Conservation (phyloP, 2,329 filamentous ascomycete species). For the Karstenula rhodostoma region DNA sequence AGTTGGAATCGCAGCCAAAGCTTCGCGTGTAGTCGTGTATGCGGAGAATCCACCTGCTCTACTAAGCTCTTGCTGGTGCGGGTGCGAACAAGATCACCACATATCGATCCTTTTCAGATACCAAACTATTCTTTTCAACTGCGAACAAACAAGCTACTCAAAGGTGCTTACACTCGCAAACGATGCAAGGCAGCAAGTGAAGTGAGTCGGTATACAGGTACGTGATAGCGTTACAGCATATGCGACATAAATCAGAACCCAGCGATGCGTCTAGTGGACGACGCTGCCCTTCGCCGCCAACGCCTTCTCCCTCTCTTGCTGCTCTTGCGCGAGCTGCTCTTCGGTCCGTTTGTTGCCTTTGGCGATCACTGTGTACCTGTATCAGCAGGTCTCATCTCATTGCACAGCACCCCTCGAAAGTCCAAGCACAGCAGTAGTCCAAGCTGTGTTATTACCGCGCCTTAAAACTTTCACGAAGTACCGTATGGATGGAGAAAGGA, state of each 20-base stretch:
- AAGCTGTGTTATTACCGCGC: neutral
- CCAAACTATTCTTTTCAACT: neutral
- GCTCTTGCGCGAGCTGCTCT: conserved; percentile 41
- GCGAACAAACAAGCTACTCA: neutral
- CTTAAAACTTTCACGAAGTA: too few species aligned
- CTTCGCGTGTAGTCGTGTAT: too few species aligned
- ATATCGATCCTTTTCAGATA: too few species aligned
- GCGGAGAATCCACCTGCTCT: too few species aligned
- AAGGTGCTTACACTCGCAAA: neutral
- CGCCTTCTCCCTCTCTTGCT: conserved; percentile 29
- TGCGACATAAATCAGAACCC: neutral
- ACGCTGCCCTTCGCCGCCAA: neutral
- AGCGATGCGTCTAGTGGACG: neutral
- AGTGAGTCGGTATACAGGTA: neutral
- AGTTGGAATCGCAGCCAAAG: too few species aligned
- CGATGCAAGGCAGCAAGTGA: neutral
- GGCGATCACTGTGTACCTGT: conserved; percentile 36
- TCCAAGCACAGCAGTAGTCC: too few species aligned
- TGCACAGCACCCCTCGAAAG: neutral
- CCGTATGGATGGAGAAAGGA: too few species aligned
- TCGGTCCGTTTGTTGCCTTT: conserved; percentile 47
- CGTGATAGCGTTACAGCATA: neutral
- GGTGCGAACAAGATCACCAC: too few species aligned
- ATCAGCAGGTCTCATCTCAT: neutral
- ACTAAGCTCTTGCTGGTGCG: too few species aligned